Percentiles rank a stretch among this genome's conserved stretches.
These are phyloP conservation scores for Kodamaea kaohsiungensis DNA, from an alignment of 805 yeast genomes.

Conservation along the genomic window DNA sequence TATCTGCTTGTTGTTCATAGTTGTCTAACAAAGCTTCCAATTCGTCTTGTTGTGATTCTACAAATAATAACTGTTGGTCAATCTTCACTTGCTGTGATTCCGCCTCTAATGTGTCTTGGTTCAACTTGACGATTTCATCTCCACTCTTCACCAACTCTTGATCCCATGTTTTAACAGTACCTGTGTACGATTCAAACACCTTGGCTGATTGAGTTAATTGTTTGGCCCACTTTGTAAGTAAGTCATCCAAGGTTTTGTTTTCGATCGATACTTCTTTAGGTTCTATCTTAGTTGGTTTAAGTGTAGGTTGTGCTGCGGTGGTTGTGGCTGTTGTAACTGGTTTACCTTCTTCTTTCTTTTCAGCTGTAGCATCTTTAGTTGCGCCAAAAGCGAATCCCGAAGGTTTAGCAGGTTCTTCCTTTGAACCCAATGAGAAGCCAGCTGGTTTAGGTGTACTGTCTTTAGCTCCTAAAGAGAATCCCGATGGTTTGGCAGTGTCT, in stretches of 20 bases:
- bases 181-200: slow-evolving; percentile 74
- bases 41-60: slow-evolving; percentile 91
- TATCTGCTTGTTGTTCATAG: slow-evolving; percentile 75
- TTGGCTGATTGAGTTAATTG: slow-evolving; percentile 73
- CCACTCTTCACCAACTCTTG: slow-evolving; percentile 79
- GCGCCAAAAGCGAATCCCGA: slow-evolving; percentile 18
- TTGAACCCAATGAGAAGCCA: slow-evolving; percentile 11
- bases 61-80: slow-evolving; percentile 83
- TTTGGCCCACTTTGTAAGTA: slow-evolving; percentile 89
- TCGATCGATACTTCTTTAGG: slow-evolving; percentile 76
- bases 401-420: slow-evolving; percentile 4
- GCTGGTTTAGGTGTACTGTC: slow-evolving; percentile 8
- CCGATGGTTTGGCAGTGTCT: not conserved
- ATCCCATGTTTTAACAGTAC: slow-evolving; percentile 84
- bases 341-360: slow-evolving; percentile 13
- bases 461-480: not conserved
- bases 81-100: slow-evolving; percentile 83
- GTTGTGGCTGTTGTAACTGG: slow-evolving; percentile 11
- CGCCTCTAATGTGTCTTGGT: slow-evolving; percentile 75
- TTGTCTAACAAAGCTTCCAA: slow-evolving; percentile 77
- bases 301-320: slow-evolving; percentile 27
- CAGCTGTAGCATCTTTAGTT: slow-evolving; percentile 10
- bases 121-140: slow-evolving; percentile 75
- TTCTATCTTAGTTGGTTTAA: slow-evolving; percentile 55
- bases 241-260: slow-evolving; percentile 90